These are phyloP conservation scores for Clarireedia sp. DNA, from an alignment of 2,329 filamentous ascomycete genomes.

Conservation along the genomic window DNA sequence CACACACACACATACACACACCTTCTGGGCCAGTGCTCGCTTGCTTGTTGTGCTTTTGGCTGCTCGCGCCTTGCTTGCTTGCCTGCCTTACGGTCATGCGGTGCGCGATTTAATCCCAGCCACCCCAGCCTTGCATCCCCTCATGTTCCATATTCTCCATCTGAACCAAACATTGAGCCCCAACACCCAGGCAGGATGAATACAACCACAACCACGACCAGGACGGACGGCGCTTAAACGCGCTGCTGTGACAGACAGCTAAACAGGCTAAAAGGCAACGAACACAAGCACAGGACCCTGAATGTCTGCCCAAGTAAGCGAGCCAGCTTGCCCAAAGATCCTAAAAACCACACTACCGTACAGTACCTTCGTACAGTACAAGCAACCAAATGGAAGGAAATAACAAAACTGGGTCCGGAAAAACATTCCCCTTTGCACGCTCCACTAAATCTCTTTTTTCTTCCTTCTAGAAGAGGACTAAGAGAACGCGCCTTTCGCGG, in stretches of 20 bases:
- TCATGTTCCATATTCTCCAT: not conserved
- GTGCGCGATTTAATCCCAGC: not conserved
- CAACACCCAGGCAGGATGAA: not conserved
- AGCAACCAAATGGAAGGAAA: no score
- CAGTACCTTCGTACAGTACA: no score
- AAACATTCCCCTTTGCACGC: no score
- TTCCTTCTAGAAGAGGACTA: constrained; percentile 4
- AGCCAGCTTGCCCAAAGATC: not conserved
- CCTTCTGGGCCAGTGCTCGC: not conserved
- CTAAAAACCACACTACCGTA: not conserved
- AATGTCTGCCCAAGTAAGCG: not conserved
- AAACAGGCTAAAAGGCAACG: no score
- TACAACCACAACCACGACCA: no score
- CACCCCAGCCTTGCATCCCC: not conserved
- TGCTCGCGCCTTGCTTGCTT: not conserved
- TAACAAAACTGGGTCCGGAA: no score
- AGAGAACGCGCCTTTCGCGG: not conserved
- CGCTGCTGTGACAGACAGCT: not conserved
- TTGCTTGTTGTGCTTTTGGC: not conserved
- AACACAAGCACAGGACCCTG: no score
- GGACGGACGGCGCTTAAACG: not conserved
- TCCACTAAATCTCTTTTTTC: not conserved
- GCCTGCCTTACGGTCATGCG: not conserved
- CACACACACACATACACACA: no score
- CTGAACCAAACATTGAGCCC: not conserved